Evolutionary conservation across 352 stramenopile species (phyloP).

Genomic region (Blastocystis sp.): DNA sequence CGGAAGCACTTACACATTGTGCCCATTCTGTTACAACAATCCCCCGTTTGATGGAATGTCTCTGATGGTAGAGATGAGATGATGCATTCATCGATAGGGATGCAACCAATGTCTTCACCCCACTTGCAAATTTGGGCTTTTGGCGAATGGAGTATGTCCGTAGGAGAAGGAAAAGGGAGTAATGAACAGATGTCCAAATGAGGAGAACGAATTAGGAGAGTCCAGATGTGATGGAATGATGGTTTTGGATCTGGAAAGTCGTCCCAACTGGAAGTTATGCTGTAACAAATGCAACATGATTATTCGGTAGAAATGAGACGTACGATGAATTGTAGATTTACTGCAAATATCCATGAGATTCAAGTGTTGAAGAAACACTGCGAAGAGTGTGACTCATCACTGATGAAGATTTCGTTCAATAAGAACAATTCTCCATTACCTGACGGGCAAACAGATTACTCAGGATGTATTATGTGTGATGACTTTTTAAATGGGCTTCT

Average conservation of each 20-base stretch:
- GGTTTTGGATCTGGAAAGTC: constrained; percentile 67
- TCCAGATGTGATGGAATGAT: constrained; percentile 65
- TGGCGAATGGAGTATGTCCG: constrained; percentile 67
- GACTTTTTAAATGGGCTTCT: constrained; percentile 67
- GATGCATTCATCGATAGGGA: constrained; percentile 52
- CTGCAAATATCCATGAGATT: constrained; percentile 65
- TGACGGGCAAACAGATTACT: constrained; percentile 63
- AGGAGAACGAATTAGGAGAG: neutral
- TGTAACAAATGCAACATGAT: constrained; percentile 68
- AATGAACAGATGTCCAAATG: constrained; percentile 44
- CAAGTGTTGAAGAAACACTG: constrained; percentile 59
- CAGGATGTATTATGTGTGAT: constrained; percentile 67
- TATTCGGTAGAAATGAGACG: constrained; percentile 53
- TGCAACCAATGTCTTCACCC: constrained; percentile 67
- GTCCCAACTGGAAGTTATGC: constrained; percentile 69
- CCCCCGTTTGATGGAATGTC: constrained; percentile 63
- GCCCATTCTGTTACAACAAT: constrained; percentile 69
- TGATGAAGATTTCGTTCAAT: constrained; percentile 67
- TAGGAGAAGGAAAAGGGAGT: constrained; percentile 40
- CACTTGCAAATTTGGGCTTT: constrained; percentile 67
- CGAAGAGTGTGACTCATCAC: constrained; percentile 63
- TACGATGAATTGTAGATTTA: constrained; percentile 64
- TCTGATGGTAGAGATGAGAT: constrained; percentile 58
- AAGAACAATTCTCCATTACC: constrained; percentile 66
- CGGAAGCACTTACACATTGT: constrained; percentile 67